These are phyloP conservation scores for Trichoderma sp. DNA, from an alignment of 2,329 filamentous ascomycete species.

Conservation along the genomic window DNA sequence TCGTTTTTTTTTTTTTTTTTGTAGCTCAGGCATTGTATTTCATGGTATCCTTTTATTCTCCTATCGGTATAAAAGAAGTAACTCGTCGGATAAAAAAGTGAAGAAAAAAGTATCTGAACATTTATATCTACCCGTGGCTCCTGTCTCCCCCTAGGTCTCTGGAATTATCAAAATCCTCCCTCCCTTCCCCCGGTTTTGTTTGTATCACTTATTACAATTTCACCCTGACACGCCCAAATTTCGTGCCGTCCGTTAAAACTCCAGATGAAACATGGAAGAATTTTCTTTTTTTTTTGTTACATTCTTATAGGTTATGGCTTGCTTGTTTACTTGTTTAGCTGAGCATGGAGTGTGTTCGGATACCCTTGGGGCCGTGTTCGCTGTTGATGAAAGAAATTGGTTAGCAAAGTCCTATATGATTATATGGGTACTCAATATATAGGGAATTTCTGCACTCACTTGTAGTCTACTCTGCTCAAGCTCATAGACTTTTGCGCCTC, in stretches of 20 bases:
- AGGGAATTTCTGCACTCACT: slow-evolving; percentile 46
- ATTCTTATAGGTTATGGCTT: not conserved
- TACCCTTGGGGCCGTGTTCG: slow-evolving; percentile 58
- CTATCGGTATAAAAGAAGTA: not conserved
- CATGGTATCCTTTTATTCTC: slow-evolving; percentile 19
- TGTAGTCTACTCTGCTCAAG: slow-evolving; percentile 62
- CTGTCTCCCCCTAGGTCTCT: not conserved
- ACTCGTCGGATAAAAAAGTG: not conserved
- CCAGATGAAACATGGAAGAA: slow-evolving; percentile 1
- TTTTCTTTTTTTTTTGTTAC: not conserved
- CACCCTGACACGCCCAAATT: slow-evolving; percentile 12
- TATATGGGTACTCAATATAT: not conserved
- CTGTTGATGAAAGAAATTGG: slow-evolving; percentile 38
- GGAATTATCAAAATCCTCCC: not conserved
- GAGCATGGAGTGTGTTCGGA: slow-evolving; percentile 59
- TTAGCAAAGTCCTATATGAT: not conserved
- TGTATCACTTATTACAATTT: slow-evolving; percentile 1
- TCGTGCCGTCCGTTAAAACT: slow-evolving; percentile 25
- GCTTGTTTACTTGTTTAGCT: slow-evolving; percentile 41
- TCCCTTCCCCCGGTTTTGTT: not conserved
- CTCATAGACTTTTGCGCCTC: slow-evolving; percentile 62
- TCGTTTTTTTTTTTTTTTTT: not conserved
- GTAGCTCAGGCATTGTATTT: not conserved
- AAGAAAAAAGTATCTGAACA: not conserved
- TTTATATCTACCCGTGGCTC: not conserved